phyloP scores from a whole-genome alignment of 768 basidiomycete species.

The Leccinum subgranulosum region DNA sequence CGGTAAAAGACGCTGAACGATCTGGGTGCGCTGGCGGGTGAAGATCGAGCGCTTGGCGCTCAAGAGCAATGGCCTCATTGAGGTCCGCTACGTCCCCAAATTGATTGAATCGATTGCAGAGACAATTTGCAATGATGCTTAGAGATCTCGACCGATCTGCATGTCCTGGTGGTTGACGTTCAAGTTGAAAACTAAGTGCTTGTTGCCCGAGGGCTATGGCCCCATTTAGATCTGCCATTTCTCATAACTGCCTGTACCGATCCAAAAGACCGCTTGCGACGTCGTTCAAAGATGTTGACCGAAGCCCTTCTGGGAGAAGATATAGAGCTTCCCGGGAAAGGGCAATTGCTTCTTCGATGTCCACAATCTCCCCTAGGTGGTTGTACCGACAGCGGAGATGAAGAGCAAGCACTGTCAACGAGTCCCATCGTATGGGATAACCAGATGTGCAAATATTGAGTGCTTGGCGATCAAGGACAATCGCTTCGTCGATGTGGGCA shows the following conservation, averaged over 20 bases:
- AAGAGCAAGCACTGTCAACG: neutral
- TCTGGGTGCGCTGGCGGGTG: neutral
- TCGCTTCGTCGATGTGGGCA: neutral
- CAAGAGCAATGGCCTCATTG: neutral
- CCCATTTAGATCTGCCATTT: neutral
- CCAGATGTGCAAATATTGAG: neutral
- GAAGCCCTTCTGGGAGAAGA: neutral
- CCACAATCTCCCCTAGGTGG: neutral
- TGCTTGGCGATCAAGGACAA: neutral
- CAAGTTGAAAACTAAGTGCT: neutral
- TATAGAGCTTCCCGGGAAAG: neutral
- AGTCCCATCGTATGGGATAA: neutral
- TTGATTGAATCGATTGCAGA: neutral
- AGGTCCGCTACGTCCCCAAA: neutral
- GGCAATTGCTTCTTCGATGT: neutral
- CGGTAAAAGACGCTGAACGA: neutral
- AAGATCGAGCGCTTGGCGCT: neutral
- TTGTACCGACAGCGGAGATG: neutral
- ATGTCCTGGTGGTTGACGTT: neutral
- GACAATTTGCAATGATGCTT: neutral
- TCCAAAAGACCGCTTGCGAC: neutral
- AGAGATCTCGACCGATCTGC: neutral
- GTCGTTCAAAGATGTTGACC: neutral
- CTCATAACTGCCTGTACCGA: neutral
- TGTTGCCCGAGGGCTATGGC: neutral